Conservation (phyloP, 2,329 filamentous ascomycete genomes). For the Thermoascus crustaceus region DNA sequence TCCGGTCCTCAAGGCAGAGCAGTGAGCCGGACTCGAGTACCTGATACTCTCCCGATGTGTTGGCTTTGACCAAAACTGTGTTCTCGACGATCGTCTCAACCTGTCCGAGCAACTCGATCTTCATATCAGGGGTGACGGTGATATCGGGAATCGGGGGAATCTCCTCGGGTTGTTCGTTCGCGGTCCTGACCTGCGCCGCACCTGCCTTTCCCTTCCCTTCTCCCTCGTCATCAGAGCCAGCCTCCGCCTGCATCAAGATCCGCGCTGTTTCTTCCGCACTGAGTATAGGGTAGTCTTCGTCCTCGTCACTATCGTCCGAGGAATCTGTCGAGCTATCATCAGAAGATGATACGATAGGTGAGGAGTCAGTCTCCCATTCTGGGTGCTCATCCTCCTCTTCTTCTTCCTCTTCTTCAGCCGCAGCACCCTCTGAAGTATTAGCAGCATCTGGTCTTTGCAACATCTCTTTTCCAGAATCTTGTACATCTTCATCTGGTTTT, state of each 20-base stretch:
- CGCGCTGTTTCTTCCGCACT: slow-evolving; percentile 75
- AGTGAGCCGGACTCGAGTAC: slow-evolving; percentile 79
- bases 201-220: slow-evolving; percentile 41
- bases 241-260: slow-evolving; percentile 76
- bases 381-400: slow-evolving; percentile 48
- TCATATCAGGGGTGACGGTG: slow-evolving; percentile 66
- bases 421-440: slow-evolving; percentile 7
- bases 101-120: slow-evolving; percentile 64
- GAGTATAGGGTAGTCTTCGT: slow-evolving; percentile 61
- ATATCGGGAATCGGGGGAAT: slow-evolving; percentile 67
- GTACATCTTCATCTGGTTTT: too few relatives aligned
- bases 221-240: slow-evolving; percentile 69
- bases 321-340: slow-evolving; percentile 55
- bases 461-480: too few relatives aligned
- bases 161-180: slow-evolving; percentile 66
- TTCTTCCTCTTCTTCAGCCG: slow-evolving; percentile 20
- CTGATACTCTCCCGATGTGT: slow-evolving; percentile 69
- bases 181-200: slow-evolving; percentile 58
- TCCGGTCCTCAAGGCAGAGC: slow-evolving; percentile 67
- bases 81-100: slow-evolving; percentile 73
- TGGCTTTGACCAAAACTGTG: slow-evolving; percentile 69
- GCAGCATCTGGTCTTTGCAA: slow-evolving; percentile 1
- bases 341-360: slow-evolving; percentile 60
- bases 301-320: slow-evolving; percentile 45
- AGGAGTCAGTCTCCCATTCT: slow-evolving; percentile 80